Percentiles rank a stretch among this genome's conserved stretches.
Evolutionary conservation across 805 yeast genomes (phyloP).

Genomic region (Myxozyma sirexii): DNA sequence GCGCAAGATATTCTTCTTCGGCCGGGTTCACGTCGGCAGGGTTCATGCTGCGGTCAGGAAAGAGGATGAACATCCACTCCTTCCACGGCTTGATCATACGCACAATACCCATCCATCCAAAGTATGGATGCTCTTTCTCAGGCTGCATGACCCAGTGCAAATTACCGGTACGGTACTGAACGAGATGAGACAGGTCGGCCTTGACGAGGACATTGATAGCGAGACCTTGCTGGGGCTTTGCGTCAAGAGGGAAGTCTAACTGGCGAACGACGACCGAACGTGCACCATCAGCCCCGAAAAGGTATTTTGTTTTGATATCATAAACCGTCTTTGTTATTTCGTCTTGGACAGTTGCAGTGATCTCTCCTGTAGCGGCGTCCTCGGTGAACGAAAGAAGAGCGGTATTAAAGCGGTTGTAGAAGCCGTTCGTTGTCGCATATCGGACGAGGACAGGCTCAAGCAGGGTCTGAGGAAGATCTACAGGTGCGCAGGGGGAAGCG

Average conservation of each 20-base stretch:
- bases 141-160: slow-evolving; percentile 2
- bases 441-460: slow-evolving; percentile 1
- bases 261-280: background rate
- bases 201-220: slow-evolving; percentile 1
- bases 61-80: slow-evolving; percentile 4
- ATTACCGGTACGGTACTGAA: background rate
- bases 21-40: background rate
- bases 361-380: background rate
- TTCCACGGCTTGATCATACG: slow-evolving; percentile 1
- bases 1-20: background rate
- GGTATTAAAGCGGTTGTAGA: background rate
- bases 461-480: background rate
- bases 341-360: background rate
- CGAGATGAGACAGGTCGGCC: slow-evolving; percentile 1
- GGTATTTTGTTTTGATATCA: background rate
- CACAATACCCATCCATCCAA: slow-evolving; percentile 1
- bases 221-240: background rate
- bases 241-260: slow-evolving; percentile 1
- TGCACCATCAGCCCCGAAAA: background rate
- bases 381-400: background rate
- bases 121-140: background rate
- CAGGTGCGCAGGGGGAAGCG: background rate
- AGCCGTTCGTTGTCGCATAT: background rate
- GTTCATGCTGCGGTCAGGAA: background rate
- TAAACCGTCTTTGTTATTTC: background rate